Evolutionary conservation across 164 flowering plant genomes (phyloP).

Genomic region (Protea cynaroides): DNA sequence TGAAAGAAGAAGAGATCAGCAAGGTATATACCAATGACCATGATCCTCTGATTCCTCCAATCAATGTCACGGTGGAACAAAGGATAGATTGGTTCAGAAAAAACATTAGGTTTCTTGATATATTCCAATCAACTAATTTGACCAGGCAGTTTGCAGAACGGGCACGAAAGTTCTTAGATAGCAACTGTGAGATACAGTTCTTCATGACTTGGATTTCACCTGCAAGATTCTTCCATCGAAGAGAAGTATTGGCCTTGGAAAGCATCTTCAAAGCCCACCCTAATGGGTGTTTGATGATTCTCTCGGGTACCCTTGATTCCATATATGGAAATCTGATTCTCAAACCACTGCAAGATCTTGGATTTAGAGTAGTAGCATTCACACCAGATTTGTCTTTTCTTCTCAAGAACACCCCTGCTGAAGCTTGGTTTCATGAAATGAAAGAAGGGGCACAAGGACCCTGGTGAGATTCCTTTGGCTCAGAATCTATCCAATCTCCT

Average conservation of each 20-base stretch:
- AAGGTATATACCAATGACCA: no score
- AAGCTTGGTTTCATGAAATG: constrained; percentile 40
- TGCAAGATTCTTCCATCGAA: constrained; percentile 22
- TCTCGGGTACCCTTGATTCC: constrained; percentile 46
- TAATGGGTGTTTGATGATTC: constrained; percentile 41
- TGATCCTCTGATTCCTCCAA: constrained; percentile 14
- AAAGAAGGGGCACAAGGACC: constrained; percentile 40
- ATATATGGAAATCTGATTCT: constrained; percentile 25
- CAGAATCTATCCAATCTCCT: constrained; percentile 89
- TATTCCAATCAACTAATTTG: constrained; percentile 26
- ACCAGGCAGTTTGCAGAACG: constrained; percentile 29
- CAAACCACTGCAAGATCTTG: constrained; percentile 30
- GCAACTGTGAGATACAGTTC: no score
- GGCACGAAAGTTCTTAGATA: constrained; percentile 25
- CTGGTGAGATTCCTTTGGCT: constrained; percentile 70
- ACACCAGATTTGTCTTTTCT: constrained; percentile 40
- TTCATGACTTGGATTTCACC: constrained; percentile 73
- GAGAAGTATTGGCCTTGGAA: constrained; percentile 47
- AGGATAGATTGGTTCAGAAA: constrained; percentile 28
- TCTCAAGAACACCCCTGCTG: constrained; percentile 54
- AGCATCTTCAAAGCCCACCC: no score
- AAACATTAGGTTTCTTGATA: constrained; percentile 21
- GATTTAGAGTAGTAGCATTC: constrained; percentile 36
- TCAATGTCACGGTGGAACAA: constrained; percentile 21
- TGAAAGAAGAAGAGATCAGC: no score